Evolutionary conservation across 306 rosid genomes (phyloP).

Genomic region (Styphnolobium japonicum): DNA sequence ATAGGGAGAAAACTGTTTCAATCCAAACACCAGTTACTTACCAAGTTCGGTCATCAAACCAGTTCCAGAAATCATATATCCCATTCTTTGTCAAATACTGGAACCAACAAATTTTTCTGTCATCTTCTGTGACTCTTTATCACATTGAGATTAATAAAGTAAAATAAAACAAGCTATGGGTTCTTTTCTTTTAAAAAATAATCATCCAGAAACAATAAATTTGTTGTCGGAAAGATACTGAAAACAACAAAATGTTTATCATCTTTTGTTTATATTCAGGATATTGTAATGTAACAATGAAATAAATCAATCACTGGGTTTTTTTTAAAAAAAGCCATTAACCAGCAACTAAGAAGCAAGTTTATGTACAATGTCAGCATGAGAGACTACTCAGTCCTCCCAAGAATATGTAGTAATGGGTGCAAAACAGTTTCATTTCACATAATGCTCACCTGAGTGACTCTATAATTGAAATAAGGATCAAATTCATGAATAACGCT

Average conservation of each 20-base stretch:
- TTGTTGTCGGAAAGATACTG: conserved; percentile 59
- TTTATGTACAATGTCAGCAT: neutral
- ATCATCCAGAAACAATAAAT: conserved; percentile 62
- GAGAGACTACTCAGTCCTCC: neutral
- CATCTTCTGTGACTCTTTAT: conserved; percentile 20
- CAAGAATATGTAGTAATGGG: neutral
- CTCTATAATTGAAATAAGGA: conserved; percentile 97
- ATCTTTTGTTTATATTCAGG: neutral
- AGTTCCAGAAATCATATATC: conserved; percentile 96
- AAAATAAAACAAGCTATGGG: neutral
- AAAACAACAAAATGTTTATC: conserved; percentile 29
- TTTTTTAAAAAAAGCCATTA: neutral
- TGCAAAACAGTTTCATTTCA: conserved; percentile 10
- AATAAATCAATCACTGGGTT: neutral
- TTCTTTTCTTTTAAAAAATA: neutral
- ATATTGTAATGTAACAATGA: neutral
- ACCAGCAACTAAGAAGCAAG: neutral
- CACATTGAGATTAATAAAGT: conserved; percentile 1
- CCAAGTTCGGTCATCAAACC: conserved; percentile 99
- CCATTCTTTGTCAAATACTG: conserved; percentile 96
- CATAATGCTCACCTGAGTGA: conserved; percentile 83
- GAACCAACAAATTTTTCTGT: conserved; percentile 44
- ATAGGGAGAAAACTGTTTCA: neutral
- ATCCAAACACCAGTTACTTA: conserved; percentile 35
- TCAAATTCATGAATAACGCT: conserved; percentile 98